phyloP scores from a whole-genome alignment of 2,329 filamentous ascomycete genomes.

The Magnaporthiopsis poae region DNA sequence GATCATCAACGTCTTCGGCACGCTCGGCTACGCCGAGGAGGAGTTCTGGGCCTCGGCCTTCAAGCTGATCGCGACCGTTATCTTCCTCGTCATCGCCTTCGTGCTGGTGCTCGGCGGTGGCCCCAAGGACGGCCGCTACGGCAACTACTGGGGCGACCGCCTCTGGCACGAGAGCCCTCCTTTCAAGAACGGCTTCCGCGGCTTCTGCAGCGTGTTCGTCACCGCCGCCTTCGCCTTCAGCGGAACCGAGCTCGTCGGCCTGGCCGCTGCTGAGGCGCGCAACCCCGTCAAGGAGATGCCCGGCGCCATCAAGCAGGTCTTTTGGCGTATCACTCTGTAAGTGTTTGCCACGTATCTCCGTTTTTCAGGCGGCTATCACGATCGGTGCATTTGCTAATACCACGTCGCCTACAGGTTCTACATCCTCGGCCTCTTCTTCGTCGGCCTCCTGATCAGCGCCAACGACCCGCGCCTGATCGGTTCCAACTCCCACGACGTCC shows the following conservation, averaged over 20 bases:
- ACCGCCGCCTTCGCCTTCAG: conserved; percentile 65
- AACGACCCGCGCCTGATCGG: conserved; percentile 37
- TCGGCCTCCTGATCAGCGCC: conserved; percentile 39
- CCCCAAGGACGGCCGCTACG: conserved; percentile 35
- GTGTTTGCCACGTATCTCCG: too few species aligned
- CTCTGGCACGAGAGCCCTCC: conserved; percentile 42
- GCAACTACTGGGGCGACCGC: conserved; percentile 38
- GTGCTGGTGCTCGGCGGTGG: conserved; percentile 52
- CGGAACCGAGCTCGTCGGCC: conserved; percentile 64
- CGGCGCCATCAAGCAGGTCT: conserved; percentile 71
- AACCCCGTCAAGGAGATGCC: conserved; percentile 67
- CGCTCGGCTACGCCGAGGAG: conserved; percentile 46
- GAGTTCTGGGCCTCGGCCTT: conserved; percentile 50
- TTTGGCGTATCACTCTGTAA: conserved; percentile 44
- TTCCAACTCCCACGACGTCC: conserved; percentile 34
- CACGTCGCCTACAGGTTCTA: conserved; percentile 31
- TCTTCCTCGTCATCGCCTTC: conserved; percentile 56
- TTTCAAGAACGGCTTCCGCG: conserved; percentile 66
- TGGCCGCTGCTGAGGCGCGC: conserved; percentile 60
- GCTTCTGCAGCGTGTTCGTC: conserved; percentile 62
- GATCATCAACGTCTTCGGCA: conserved; percentile 46
- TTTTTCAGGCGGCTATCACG: too few species aligned
- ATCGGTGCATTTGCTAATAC: not conserved
- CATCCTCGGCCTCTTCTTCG: conserved; percentile 40
- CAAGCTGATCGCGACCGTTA: conserved; percentile 47